Evolutionary conservation across 225 moss, liverwort and hornwort genomes (phyloP), one percentile per base, ranked within the genome.

Genomic region (Polytrichum formosum): DNA sequence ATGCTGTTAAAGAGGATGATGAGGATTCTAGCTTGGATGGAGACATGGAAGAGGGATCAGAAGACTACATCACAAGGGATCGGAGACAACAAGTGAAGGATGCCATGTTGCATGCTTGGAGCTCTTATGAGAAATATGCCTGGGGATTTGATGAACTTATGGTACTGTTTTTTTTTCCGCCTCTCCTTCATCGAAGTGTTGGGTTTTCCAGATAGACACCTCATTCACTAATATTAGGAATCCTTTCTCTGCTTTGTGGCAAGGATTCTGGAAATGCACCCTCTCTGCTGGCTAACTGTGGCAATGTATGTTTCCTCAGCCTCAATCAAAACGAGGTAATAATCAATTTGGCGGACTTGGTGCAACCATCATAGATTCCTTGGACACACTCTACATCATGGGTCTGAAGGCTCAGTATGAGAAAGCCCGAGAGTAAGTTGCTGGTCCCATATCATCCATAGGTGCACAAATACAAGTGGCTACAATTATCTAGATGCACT

Each of bases 341-440:
- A 84, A 90, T 68, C 69, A 84, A 19, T 90, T 81, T 60, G 89
- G 89, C 68, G 86, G 89, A 9, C 62, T 90, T 33, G 89, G 89
- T 68, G 89, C 86, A 54, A 90, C 77, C 29, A 86, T 90, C 60
- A 63, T 90, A 29, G 89, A 90, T 67, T 77, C 89, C 53, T 66
- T 90, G 77, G 89, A 90, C 68, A 90, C 89, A 20, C 66, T 90
- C 35, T 90, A 35, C 75, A 90, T 90, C 61, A 90, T 90, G 89
- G 89, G 83, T 54, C 77, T 90, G 29, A 74, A 79, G 61, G 77
- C 83, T 17, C 72, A 90, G 56, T 90, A 83, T 61, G 65, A 81
- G 62, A 90, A 83, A 72, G 86, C 86, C 26, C 74, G 77, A 4
- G 86, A 90, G 77, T 84, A 69, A 72, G 84, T 70, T 67, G 21